phyloP scores from a whole-genome alignment of 345 rosid species.

The Eutrema yunnanense region DNA sequence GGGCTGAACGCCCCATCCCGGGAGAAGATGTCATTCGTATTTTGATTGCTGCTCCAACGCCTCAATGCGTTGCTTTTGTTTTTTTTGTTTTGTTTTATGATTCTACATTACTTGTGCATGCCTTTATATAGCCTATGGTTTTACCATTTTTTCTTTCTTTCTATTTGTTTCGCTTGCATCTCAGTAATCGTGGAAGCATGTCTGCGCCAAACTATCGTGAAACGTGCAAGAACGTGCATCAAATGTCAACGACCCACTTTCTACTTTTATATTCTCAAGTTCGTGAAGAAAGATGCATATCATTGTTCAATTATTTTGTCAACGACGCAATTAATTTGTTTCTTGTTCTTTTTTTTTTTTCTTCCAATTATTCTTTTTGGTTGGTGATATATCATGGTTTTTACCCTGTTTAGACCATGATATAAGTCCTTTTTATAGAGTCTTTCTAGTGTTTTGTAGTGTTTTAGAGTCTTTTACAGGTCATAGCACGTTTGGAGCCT shows the following conservation, averaged over 20 bases:
- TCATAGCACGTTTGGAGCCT: too few relatives aligned
- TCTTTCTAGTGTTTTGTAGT: too few relatives aligned
- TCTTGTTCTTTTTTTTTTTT: neutral
- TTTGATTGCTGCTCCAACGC: neutral
- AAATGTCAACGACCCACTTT: constrained; percentile 17
- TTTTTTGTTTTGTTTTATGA: neutral
- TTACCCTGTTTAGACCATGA: too few relatives aligned
- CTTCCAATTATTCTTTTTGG: neutral
- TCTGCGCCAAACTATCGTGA: constrained; percentile 9
- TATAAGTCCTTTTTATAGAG: too few relatives aligned
- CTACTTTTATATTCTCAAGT: neutral
- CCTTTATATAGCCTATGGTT: constrained; percentile 8
- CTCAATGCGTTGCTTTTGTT: neutral
- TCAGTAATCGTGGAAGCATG: constrained; percentile 8
- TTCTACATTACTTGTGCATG: constrained; percentile 1
- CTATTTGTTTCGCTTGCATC: neutral
- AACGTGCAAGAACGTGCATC: constrained; percentile 24
- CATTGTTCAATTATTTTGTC: constrained; percentile 25
- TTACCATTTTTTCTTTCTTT: neutral
- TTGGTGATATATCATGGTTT: too few relatives aligned
- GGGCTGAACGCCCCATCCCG: constrained; percentile 28
- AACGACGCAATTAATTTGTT: neutral
- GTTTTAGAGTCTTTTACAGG: too few relatives aligned
- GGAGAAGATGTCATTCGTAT: constrained; percentile 16
- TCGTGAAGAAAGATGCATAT: constrained; percentile 22